phyloP scores from a whole-genome alignment of 2,329 filamentous ascomycete genomes.

The Madurella fahalii region DNA sequence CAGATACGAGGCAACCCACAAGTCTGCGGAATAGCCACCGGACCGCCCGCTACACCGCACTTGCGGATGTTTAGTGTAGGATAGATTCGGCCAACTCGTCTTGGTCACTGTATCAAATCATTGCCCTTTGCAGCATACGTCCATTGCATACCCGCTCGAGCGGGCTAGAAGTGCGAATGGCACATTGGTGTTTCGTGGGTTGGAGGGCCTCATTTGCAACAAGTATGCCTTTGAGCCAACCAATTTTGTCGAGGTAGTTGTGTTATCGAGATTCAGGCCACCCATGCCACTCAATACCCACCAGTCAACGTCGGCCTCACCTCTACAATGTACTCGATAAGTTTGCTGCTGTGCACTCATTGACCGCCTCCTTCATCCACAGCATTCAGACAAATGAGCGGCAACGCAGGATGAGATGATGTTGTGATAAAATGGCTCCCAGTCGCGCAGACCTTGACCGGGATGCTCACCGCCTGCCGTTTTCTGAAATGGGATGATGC shows the following conservation, averaged over 20 bases:
- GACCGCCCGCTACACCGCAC: not conserved
- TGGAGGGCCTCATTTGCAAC: too few relatives aligned
- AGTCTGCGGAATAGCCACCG: conserved; percentile 24
- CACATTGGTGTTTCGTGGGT: too few relatives aligned
- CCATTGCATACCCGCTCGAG: not conserved
- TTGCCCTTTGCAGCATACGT: not conserved
- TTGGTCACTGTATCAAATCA: conserved; percentile 2
- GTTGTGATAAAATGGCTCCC: too few relatives aligned
- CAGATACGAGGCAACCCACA: conserved; percentile 61
- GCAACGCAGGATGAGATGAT: too few relatives aligned
- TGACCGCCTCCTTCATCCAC: too few relatives aligned
- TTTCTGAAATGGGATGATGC: not conserved
- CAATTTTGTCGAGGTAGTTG: too few relatives aligned
- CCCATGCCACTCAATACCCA: not conserved
- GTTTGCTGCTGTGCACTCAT: too few relatives aligned
- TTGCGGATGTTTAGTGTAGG: conserved; percentile 28
- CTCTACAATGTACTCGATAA: too few relatives aligned
- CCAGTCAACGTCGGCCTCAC: not conserved
- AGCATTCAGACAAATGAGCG: too few relatives aligned
- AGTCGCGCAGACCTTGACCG: not conserved
- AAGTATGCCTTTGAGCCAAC: too few relatives aligned
- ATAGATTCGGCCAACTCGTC: conserved; percentile 1
- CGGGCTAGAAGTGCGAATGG: too few relatives aligned
- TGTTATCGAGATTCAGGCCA: too few relatives aligned
- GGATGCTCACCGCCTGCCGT: conserved; percentile 20